These are phyloP conservation scores for Tolypocladium tropicale DNA, from an alignment of 2,329 filamentous ascomycete species.

Conservation along the genomic window DNA sequence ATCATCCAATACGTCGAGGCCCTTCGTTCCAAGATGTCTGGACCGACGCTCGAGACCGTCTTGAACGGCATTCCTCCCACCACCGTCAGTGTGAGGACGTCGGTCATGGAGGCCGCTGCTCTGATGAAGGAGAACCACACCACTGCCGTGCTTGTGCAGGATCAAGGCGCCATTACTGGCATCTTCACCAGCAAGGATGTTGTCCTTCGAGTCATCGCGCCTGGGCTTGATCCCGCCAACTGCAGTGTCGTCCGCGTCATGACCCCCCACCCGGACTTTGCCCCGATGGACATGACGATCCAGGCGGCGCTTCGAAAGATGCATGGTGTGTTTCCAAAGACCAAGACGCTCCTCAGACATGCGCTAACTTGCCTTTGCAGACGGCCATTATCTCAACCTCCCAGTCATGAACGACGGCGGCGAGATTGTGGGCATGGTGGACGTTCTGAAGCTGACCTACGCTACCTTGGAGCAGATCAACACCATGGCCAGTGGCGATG, in stretches of 20 bases:
- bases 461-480: constrained; percentile 97
- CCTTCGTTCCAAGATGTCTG: constrained; percentile 91
- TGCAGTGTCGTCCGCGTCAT: constrained; percentile 98
- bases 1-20: constrained; percentile 99
- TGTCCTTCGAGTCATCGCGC: constrained; percentile 92
- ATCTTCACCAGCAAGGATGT: constrained; percentile 99
- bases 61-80: constrained; percentile 85
- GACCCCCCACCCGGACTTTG: constrained; percentile 98
- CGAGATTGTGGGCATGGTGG: constrained; percentile 98
- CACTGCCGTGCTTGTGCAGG: constrained; percentile 89
- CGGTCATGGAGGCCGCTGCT: constrained; percentile 88
- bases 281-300: constrained; percentile 97
- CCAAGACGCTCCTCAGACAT: background rate
- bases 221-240: constrained; percentile 83
- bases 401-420: constrained; percentile 96
- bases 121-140: constrained; percentile 99
- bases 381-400: constrained; percentile 95
- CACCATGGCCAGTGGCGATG: constrained; percentile 80
- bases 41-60: constrained; percentile 89
- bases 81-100: constrained; percentile 90
- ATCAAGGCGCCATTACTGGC: constrained; percentile 93
- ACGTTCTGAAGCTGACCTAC: constrained; percentile 96
- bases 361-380: constrained; percentile 29
- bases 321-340: constrained; percentile 60
- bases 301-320: constrained; percentile 97